Evolutionary conservation across 495 filamentous ascomycete genomes (phyloP).

Genomic region (Hypomontagnella monticulosa): DNA sequence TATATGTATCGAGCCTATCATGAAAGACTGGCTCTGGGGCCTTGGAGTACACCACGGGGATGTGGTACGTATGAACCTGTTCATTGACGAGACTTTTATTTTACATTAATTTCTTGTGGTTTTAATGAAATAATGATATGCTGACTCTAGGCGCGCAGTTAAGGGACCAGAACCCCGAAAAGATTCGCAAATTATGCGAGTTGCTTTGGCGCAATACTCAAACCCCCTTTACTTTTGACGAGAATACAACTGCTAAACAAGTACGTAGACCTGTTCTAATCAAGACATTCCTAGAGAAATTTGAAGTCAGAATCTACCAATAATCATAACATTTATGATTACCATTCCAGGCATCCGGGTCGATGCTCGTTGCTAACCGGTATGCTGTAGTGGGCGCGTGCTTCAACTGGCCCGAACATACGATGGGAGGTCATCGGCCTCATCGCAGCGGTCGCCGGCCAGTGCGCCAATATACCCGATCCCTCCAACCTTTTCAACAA

Average conservation of each 20-base stretch:
- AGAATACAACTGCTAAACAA: constrained; percentile 37
- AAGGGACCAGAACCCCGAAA: constrained; percentile 45
- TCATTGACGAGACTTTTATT: no score
- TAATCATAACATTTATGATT: no score
- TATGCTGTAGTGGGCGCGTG: constrained; percentile 34
- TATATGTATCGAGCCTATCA: constrained; percentile 44
- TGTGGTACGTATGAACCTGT: constrained; percentile 31
- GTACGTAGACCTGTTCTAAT: constrained; percentile 2
- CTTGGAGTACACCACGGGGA: constrained; percentile 39
- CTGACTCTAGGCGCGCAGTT: constrained; percentile 24
- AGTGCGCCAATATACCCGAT: constrained; percentile 40
- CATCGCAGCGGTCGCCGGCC: constrained; percentile 44
- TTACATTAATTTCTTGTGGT: neutral
- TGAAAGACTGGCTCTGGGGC: constrained; percentile 47
- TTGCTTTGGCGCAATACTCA: constrained; percentile 46
- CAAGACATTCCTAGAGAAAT: no score
- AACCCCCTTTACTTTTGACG: constrained; percentile 35
- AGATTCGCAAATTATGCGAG: constrained; percentile 41
- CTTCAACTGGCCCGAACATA: constrained; percentile 42
- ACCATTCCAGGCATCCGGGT: no score
- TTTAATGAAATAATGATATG: neutral
- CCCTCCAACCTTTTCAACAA: constrained; percentile 34
- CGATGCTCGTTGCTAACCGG: no score
- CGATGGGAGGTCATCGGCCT: constrained; percentile 49
- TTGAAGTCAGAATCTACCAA: no score